Evolutionary conservation across 1,139 yeast genomes (phyloP).

Genomic region (Lodderomyces elongisporus): DNA sequence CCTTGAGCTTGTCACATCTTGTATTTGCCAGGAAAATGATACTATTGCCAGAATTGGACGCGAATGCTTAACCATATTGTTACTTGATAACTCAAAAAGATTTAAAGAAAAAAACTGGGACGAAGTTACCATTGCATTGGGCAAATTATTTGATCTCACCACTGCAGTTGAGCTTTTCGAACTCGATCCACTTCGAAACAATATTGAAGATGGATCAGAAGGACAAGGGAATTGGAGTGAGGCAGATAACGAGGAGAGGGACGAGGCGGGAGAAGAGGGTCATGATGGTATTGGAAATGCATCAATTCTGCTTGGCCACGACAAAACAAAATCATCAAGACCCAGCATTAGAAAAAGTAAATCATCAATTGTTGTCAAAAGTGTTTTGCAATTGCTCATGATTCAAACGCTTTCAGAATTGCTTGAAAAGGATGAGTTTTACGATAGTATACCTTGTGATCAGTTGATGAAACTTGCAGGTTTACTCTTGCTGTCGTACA

Average conservation of each 20-base stretch:
- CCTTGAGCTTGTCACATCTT: conserved; percentile 70
- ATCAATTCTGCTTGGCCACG: neutral
- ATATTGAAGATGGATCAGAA: neutral
- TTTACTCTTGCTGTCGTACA: conserved; percentile 63
- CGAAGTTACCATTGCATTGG: conserved; percentile 60
- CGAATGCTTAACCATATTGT: conserved; percentile 74
- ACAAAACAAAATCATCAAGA: conserved; percentile 14
- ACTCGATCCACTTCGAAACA: conserved; percentile 52
- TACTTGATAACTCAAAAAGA: conserved; percentile 66
- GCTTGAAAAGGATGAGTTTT: conserved; percentile 65
- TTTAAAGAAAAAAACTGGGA: conserved; percentile 71
- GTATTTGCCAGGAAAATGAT: conserved; percentile 95
- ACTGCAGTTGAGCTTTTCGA: conserved; percentile 83
- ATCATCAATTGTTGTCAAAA: conserved; percentile 82
- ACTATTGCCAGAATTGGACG: conserved; percentile 94
- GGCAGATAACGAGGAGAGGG: neutral
- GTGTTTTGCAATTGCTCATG: conserved; percentile 83
- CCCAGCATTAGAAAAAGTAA: conserved; percentile 46
- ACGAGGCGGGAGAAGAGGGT: neutral
- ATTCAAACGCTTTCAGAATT: conserved; percentile 83
- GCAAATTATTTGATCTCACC: conserved; percentile 67
- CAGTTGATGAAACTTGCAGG: conserved; percentile 56
- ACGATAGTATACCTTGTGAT: conserved; percentile 61
- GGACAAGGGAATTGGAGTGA: neutral
- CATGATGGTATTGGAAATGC: too few species aligned